phyloP scores from a whole-genome alignment of 2,329 filamentous ascomycete genomes.

The Colletotrichum higginsianum region DNA sequence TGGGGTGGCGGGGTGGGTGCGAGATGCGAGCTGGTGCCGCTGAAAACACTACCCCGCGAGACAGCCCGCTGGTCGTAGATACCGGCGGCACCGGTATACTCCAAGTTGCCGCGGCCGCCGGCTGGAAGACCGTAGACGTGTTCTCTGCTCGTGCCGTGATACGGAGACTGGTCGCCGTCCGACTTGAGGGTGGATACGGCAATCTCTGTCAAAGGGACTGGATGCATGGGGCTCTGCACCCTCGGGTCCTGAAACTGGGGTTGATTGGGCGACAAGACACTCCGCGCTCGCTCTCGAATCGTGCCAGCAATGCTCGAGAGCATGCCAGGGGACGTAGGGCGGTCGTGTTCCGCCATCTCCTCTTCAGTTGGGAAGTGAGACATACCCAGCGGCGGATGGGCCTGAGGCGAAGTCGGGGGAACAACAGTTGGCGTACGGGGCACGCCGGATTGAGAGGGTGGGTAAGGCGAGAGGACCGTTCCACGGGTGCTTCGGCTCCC shows the following conservation, averaged over 20 bases:
- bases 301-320: constrained; percentile 72
- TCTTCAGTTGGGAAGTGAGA: constrained; percentile 82
- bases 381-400: constrained; percentile 88
- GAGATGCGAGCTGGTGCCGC: constrained; percentile 58
- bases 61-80: constrained; percentile 52
- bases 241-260: constrained; percentile 58
- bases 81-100: constrained; percentile 64
- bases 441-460: constrained; percentile 40
- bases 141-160: constrained; percentile 56
- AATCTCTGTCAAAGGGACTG: constrained; percentile 75
- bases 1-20: constrained; percentile 75
- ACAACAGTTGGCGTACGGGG: constrained; percentile 46
- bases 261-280: constrained; percentile 56
- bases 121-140: constrained; percentile 62
- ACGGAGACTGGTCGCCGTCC: constrained; percentile 59
- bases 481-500: constrained; percentile 51
- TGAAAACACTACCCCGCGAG: constrained; percentile 58
- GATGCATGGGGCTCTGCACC: constrained; percentile 70
- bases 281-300: constrained; percentile 63
- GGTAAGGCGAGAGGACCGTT: constrained; percentile 34
- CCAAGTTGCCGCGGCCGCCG: constrained; percentile 62
- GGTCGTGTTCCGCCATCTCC: constrained; percentile 69
- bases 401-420: constrained; percentile 23
- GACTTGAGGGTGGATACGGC: constrained; percentile 63
- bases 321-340: constrained; percentile 62